phyloP scores from a whole-genome alignment of 2,329 filamentous ascomycete species.

The Cercospora zeae-maydis region DNA sequence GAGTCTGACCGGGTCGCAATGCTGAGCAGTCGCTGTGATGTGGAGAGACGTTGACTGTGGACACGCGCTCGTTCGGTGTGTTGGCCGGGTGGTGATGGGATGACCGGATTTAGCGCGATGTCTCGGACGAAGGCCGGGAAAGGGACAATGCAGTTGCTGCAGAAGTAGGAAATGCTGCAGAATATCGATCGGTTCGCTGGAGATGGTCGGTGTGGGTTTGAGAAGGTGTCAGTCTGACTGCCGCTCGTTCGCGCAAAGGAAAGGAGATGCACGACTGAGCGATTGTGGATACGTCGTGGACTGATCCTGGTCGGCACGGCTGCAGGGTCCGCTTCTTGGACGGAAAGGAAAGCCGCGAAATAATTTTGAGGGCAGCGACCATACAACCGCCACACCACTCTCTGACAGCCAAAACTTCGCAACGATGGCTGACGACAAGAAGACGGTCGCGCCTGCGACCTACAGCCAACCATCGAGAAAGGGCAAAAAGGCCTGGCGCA shows the following conservation, averaged over 20 bases:
- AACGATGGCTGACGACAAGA: slow-evolving; percentile 18
- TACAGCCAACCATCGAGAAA: slow-evolving; percentile 89
- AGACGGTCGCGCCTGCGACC: slow-evolving; percentile 64
- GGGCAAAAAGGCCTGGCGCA: slow-evolving; percentile 97
- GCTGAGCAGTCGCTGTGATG: slow-evolving; percentile 2
- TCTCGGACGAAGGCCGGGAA: neutral
- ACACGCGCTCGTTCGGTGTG: neutral
- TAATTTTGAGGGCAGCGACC: neutral
- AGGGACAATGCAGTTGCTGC: neutral
- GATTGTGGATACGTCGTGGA: neutral
- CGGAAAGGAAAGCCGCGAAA: neutral
- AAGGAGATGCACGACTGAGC: neutral
- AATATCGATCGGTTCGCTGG: neutral
- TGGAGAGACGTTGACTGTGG: neutral
- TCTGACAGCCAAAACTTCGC: neutral
- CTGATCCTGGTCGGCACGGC: neutral
- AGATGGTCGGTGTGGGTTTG: neutral
- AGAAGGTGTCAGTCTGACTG: neutral
- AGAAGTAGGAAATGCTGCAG: neutral
- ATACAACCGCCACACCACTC: neutral
- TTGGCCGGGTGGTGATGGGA: neutral
- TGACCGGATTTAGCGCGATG: slow-evolving; percentile 9
- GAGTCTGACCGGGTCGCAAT: neutral
- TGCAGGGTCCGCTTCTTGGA: neutral
- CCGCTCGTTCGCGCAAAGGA: neutral